Percentiles rank a stretch among this genome's conserved stretches.
Conservation (phyloP, 2,329 filamentous ascomycete genomes). For the Ceratocystis ficicola region DNA sequence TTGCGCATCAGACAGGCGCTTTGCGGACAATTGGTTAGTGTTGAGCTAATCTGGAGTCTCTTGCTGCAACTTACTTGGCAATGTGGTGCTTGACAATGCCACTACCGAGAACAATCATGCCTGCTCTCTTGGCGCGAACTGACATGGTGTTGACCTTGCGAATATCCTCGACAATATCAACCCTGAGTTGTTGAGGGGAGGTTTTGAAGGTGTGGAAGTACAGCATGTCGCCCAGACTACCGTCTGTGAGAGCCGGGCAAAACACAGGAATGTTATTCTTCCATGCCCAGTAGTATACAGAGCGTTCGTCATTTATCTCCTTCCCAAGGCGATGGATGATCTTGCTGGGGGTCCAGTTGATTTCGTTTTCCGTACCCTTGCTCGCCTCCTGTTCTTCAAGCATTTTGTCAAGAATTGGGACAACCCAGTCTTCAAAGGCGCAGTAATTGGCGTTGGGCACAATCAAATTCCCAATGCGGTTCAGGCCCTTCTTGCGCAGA, state of each 20-base stretch:
- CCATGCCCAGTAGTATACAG: constrained; percentile 94
- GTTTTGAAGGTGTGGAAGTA: constrained; percentile 96
- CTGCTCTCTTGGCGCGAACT: constrained; percentile 72
- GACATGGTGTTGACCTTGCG: constrained; percentile 84
- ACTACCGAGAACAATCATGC: constrained; percentile 91
- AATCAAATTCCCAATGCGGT: constrained; percentile 88
- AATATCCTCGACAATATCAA: constrained; percentile 92
- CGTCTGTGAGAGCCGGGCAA: constrained; percentile 90
- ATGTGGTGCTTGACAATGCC: constrained; percentile 98
- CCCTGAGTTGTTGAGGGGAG: constrained; percentile 64
- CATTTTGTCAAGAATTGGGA: constrained; percentile 91
- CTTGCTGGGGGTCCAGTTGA: constrained; percentile 89
- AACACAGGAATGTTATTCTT: constrained; percentile 96
- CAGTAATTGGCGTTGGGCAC: constrained; percentile 95
- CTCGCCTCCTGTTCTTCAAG: constrained; percentile 81
- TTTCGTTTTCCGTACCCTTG: constrained; percentile 53
- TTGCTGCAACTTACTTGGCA: constrained; percentile 47
- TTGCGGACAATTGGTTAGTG: not conserved
- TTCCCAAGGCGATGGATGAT: constrained; percentile 80
- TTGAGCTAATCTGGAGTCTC: not conserved
- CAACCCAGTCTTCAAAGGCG: constrained; percentile 92
- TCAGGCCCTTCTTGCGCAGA: constrained; percentile 74
- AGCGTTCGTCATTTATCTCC: constrained; percentile 86
- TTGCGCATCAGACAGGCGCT: constrained; percentile 88
- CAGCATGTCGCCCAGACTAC: constrained; percentile 91